phyloP scores from a whole-genome alignment of 352 stramenopile genomes.

The Globisporangium cederbergense region DNA sequence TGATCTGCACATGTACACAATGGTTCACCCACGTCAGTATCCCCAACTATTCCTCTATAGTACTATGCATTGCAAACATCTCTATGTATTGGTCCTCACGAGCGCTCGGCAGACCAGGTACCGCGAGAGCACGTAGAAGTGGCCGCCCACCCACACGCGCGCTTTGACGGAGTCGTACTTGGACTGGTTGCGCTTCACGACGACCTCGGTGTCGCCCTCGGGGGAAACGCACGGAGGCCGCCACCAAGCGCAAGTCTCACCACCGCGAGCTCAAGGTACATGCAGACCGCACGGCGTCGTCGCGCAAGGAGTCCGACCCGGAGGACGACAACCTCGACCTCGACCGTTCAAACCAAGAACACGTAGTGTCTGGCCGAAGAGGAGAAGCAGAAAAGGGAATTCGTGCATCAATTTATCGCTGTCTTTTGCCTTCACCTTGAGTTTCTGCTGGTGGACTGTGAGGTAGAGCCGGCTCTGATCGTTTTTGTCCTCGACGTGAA shows the following conservation, averaged over 20 bases:
- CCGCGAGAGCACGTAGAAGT: constrained; percentile 86
- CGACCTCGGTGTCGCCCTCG: constrained; percentile 30
- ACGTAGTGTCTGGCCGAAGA: too few relatives aligned
- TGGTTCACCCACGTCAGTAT: too few relatives aligned
- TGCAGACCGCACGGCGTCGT: constrained; percentile 23
- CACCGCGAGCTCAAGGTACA: constrained; percentile 17
- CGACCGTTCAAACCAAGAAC: constrained; percentile 2
- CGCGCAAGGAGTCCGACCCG: constrained; percentile 37
- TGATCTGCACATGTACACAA: constrained; percentile 45
- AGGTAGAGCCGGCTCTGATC: too few relatives aligned
- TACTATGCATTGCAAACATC: neutral
- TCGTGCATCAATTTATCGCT: too few relatives aligned
- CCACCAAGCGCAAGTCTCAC: constrained; percentile 24
- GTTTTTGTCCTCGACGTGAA: too few relatives aligned
- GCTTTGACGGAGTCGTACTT: constrained; percentile 91
- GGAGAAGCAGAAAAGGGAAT: too few relatives aligned
- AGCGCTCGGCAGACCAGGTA: constrained; percentile 83
- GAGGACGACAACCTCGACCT: constrained; percentile 24
- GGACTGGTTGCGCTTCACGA: constrained; percentile 81
- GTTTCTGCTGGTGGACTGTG: too few relatives aligned
- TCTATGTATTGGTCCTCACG: constrained; percentile 74
- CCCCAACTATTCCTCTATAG: neutral
- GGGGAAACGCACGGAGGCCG: constrained; percentile 15
- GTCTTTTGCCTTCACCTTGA: too few relatives aligned
- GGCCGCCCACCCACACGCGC: constrained; percentile 86